Evolutionary conservation across 1,139 yeast species (phyloP).

Genomic region (Suhomyces atakaporum): DNA sequence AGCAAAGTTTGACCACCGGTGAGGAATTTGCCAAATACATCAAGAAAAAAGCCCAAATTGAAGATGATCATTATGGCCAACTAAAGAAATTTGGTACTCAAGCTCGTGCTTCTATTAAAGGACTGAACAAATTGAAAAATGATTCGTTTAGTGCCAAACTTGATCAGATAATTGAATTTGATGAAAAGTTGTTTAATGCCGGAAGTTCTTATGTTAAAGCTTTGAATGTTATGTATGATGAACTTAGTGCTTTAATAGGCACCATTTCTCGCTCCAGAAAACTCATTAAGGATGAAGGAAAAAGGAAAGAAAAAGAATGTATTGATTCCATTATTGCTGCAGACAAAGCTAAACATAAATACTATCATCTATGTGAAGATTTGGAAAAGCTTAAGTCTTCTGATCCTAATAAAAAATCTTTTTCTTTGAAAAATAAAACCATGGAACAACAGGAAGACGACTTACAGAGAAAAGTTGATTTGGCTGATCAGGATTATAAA

Average conservation of each 20-base stretch:
- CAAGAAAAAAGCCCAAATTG: constrained; percentile 75
- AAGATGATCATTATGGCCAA: constrained; percentile 76
- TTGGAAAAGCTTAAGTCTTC: constrained; percentile 77
- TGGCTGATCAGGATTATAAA: constrained; percentile 84
- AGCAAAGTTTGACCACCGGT: constrained; percentile 76
- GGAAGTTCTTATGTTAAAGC: constrained; percentile 79
- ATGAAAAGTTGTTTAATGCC: constrained; percentile 72
- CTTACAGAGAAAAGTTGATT: constrained; percentile 72
- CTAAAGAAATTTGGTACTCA: constrained; percentile 64
- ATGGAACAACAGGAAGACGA: constrained; percentile 94
- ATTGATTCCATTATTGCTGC: constrained; percentile 78
- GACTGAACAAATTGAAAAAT: constrained; percentile 47
- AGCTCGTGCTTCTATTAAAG: constrained; percentile 54
- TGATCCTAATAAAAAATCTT: constrained; percentile 82
- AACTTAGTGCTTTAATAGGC: constrained; percentile 68
- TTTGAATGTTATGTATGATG: constrained; percentile 82
- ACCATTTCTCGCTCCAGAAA: constrained; percentile 75
- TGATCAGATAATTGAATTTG: constrained; percentile 71
- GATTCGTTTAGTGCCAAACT: constrained; percentile 72
- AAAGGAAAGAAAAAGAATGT: constrained; percentile 80
- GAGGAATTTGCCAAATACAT: constrained; percentile 82
- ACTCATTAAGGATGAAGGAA: constrained; percentile 75
- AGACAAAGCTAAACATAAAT: constrained; percentile 84
- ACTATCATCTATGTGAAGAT: constrained; percentile 80
- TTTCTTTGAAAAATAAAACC: constrained; percentile 76